Evolutionary conservation across 2,329 filamentous ascomycete species (phyloP).

Genomic region (Gyromitra esculenta): DNA sequence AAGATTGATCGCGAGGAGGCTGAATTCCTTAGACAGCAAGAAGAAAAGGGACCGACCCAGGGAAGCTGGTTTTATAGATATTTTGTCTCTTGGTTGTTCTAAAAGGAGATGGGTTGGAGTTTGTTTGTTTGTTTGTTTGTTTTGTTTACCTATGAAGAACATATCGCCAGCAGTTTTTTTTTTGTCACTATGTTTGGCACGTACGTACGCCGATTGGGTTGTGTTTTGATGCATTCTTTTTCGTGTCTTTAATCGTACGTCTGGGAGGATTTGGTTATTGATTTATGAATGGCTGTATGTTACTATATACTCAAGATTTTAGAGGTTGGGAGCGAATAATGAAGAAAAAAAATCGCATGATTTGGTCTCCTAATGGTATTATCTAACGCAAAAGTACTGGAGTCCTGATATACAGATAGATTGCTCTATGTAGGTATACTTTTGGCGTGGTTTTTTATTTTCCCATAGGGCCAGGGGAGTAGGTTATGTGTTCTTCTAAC

Average conservation of each 20-base stretch:
- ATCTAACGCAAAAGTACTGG: too few species aligned
- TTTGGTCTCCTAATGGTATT: not conserved
- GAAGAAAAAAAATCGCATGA: not conserved
- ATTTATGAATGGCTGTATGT: not conserved
- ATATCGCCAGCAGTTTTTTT: not conserved
- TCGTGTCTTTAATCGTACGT: not conserved
- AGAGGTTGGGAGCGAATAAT: not conserved
- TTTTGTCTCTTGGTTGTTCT: slow-evolving; percentile 72
- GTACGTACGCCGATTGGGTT: not conserved
- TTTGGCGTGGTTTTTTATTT: too few species aligned
- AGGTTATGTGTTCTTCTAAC: too few species aligned
- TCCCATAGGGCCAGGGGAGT: too few species aligned
- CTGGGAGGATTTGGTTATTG: not conserved
- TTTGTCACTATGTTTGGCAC: not conserved
- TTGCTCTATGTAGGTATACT: too few species aligned
- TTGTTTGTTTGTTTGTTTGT: slow-evolving; percentile 11
- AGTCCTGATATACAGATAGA: too few species aligned
- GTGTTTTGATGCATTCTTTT: not conserved
- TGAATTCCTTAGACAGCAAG: slow-evolving; percentile 71
- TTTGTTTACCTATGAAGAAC: not conserved
- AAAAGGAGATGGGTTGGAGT: slow-evolving; percentile 54
- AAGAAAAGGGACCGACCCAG: slow-evolving; percentile 60
- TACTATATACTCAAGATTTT: not conserved
- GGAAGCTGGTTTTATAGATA: slow-evolving; percentile 68
- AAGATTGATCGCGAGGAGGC: slow-evolving; percentile 77